These are phyloP conservation scores for Jaenimonas drosophilae DNA, from an alignment of 208 protist genomes.

Conservation along the genomic window DNA sequence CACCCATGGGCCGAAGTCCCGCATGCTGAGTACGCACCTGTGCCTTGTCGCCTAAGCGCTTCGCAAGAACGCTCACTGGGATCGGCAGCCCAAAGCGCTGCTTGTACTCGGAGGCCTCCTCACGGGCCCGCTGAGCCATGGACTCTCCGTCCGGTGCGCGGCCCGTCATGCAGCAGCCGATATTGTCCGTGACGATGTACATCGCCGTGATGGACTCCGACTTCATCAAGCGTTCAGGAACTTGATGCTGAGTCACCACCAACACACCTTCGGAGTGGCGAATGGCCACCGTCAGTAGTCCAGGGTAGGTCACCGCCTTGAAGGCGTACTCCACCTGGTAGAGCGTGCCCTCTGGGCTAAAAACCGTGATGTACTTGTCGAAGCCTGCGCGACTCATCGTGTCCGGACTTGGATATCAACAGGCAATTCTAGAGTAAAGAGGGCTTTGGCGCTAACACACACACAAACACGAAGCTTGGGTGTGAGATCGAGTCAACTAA, in stretches of 20 bases:
- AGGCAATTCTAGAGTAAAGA: not conserved
- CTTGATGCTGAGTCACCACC: constrained; percentile 97
- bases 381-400: constrained; percentile 87
- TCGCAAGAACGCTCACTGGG: constrained; percentile 93
- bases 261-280: constrained; percentile 91
- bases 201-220: constrained; percentile 93
- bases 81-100: constrained; percentile 95
- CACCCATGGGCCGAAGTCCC: constrained; percentile 92
- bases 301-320: constrained; percentile 95
- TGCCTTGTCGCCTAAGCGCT: constrained; percentile 93
- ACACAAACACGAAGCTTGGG: not conserved
- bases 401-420: not conserved
- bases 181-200: constrained; percentile 89
- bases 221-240: constrained; percentile 96
- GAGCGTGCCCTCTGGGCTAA: constrained; percentile 97
- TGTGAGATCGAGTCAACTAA: not conserved
- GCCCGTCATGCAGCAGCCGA: constrained; percentile 96
- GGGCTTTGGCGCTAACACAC: not conserved
- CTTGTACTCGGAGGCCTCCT: constrained; percentile 94
- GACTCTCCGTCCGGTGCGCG: constrained; percentile 85
- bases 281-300: constrained; percentile 95
- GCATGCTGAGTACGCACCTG: constrained; percentile 98
- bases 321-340: constrained; percentile 99
- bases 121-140: constrained; percentile 89
- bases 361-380: constrained; percentile 98